Evolutionary conservation across 768 basidiomycete genomes (phyloP).

Genomic region (Boletus edulis): DNA sequence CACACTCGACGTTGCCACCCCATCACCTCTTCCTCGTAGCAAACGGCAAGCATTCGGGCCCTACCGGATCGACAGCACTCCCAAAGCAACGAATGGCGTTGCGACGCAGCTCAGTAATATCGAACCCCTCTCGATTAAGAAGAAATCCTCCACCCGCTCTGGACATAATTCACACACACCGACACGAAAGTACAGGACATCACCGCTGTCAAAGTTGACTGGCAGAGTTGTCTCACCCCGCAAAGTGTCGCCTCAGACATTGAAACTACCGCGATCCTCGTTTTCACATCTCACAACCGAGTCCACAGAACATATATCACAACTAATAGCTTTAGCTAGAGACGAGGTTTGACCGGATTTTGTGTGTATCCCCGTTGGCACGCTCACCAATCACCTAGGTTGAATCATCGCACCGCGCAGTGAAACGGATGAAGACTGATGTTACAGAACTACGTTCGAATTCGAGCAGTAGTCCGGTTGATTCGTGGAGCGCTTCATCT

Average conservation of each 20-base stretch:
- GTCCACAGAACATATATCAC: slow-evolving; percentile 45
- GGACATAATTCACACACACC: slow-evolving; percentile 38
- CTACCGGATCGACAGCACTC: slow-evolving; percentile 51
- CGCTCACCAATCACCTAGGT: slow-evolving; percentile 43
- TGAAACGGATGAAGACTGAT: slow-evolving; percentile 77
- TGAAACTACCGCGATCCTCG: slow-evolving; percentile 31
- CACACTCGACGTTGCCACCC: slow-evolving; percentile 30
- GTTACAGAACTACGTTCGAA: slow-evolving; percentile 41
- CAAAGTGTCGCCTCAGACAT: slow-evolving; percentile 52
- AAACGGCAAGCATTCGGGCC: slow-evolving; percentile 66
- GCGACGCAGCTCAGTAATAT: slow-evolving; percentile 44
- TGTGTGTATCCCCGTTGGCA: background rate
- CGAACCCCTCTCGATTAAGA: slow-evolving; percentile 83
- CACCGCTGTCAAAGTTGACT: slow-evolving; percentile 49
- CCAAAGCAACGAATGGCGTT: slow-evolving; percentile 38
- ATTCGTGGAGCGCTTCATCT: slow-evolving; percentile 48
- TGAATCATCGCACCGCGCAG: slow-evolving; percentile 62
- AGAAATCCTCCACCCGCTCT: slow-evolving; percentile 66
- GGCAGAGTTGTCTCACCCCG: slow-evolving; percentile 48
- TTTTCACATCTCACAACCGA: slow-evolving; percentile 32
- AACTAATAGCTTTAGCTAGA: slow-evolving; percentile 51
- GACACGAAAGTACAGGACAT: slow-evolving; percentile 41
- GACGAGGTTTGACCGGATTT: slow-evolving; percentile 52
- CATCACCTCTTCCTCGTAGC: slow-evolving; percentile 65
- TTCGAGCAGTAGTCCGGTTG: slow-evolving; percentile 24